Evolutionary conservation across 768 basidiomycete genomes (phyloP).

Genomic region (Rhizopogon rudus): DNA sequence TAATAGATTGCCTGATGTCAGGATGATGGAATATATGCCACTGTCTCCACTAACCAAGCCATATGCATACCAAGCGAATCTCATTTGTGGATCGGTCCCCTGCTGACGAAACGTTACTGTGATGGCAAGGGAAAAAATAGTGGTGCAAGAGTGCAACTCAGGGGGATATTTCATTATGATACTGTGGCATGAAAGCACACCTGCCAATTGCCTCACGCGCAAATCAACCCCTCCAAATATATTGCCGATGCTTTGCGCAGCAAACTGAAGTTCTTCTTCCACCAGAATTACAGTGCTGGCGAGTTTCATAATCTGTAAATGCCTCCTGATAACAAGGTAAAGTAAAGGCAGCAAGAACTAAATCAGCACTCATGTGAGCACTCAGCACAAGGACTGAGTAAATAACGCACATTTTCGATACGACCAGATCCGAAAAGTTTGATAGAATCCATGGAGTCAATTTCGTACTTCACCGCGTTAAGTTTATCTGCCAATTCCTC

Average conservation of each 20-base stretch:
- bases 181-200: background rate
- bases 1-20: background rate
- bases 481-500: constrained; percentile 20
- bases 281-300: constrained; percentile 20
- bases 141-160: no score
- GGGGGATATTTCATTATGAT: no score
- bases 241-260: background rate
- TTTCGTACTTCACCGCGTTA: constrained; percentile 23
- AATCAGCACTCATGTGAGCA: background rate
- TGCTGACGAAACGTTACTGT: background rate
- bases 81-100: background rate
- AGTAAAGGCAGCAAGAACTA: constrained; percentile 33
- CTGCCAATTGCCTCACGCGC: background rate
- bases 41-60: background rate
- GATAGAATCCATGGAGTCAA: constrained; percentile 27
- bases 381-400: background rate
- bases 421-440: constrained; percentile 26
- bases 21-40: background rate
- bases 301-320: constrained; percentile 28
- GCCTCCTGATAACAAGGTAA: constrained; percentile 28
- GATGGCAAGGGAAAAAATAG: no score
- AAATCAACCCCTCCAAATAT: background rate
- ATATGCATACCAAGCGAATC: background rate
- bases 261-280: constrained; percentile 17
- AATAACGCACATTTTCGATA: constrained; percentile 26